Conservation (phyloP, 441 rosid genomes). For the Codiaeum variegatum region DNA sequence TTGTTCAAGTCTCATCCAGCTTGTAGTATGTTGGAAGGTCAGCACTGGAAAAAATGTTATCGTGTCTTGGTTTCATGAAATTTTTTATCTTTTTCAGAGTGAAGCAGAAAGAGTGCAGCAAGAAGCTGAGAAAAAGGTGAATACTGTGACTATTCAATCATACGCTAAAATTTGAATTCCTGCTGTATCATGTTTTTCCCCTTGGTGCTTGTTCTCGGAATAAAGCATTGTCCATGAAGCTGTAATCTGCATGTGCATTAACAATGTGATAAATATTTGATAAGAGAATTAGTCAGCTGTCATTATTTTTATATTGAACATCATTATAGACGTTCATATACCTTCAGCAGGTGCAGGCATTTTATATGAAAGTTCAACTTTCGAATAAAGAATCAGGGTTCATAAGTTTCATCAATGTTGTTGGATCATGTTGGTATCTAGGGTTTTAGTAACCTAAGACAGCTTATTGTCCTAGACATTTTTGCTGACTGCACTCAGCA, state of each 20-base stretch:
- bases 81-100: slow-evolving; percentile 39
- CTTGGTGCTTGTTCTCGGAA: not conserved
- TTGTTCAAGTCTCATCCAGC: not conserved
- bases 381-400: not conserved
- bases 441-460: not conserved
- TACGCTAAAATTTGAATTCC: not conserved
- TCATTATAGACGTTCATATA: not conserved
- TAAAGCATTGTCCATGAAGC: not conserved
- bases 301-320: not conserved
- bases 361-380: not conserved
- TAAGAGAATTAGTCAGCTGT: slow-evolving; percentile 1
- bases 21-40: not conserved
- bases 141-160: slow-evolving; percentile 2
- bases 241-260: not conserved
- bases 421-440: not conserved
- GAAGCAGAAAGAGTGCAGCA: slow-evolving; percentile 75
- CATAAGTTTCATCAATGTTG: not conserved
- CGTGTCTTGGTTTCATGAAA: slow-evolving; percentile 15
- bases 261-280: not conserved
- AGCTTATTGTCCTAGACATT: not conserved
- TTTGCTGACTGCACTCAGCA: not conserved
- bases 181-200: not conserved
- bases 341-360: not conserved
- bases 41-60: not conserved
- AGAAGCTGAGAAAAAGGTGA: slow-evolving; percentile 49